These are phyloP conservation scores for Hymenoscyphus albidus DNA, from an alignment of 2,329 filamentous ascomycete genomes.

Conservation along the genomic window DNA sequence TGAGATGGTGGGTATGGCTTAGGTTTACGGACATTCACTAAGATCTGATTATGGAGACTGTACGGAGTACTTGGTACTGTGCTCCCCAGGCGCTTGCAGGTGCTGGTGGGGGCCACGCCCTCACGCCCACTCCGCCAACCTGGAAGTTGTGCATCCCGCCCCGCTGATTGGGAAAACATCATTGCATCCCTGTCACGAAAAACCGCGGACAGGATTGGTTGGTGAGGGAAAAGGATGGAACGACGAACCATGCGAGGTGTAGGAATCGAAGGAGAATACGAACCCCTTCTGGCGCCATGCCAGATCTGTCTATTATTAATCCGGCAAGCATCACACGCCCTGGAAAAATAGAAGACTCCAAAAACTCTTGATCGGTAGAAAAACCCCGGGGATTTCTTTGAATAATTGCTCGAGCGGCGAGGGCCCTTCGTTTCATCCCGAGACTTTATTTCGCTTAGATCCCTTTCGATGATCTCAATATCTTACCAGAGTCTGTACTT, in stretches of 20 bases:
- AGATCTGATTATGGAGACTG: neutral
- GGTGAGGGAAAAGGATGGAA: neutral
- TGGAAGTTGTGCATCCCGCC: neutral
- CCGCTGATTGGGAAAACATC: neutral
- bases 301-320: neutral
- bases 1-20: neutral
- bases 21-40: neutral
- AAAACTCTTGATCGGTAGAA: neutral
- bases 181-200: neutral
- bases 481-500: neutral
- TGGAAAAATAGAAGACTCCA: neutral
- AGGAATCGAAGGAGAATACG: neutral
- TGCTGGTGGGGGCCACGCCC: no score
- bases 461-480: constrained; percentile 1
- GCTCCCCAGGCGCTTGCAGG: no score
- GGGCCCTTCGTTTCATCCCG: neutral
- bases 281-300: neutral
- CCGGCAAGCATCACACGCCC: neutral
- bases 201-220: neutral
- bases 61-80: no score
- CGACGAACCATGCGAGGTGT: neutral
- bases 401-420: neutral
- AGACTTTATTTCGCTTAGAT: constrained; percentile 1
- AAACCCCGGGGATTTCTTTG: neutral
- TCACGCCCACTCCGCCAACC: neutral